Percentiles rank a stretch among this genome's conserved stretches.
Evolutionary conservation across 495 filamentous ascomycete species (phyloP).

Genomic region (Penicillium bialowiezense): DNA sequence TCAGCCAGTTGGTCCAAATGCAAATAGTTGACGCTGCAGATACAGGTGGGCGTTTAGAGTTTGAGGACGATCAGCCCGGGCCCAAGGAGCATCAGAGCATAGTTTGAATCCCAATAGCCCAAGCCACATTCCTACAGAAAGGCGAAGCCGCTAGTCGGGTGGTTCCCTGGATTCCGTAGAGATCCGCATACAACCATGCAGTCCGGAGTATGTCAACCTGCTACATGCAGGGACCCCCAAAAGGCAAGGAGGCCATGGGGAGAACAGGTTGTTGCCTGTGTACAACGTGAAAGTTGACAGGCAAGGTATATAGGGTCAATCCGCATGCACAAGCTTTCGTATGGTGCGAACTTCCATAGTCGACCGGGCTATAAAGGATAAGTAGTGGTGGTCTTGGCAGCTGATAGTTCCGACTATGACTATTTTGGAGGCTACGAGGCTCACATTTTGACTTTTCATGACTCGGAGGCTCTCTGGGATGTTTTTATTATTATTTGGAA

Average conservation of each 20-base stretch:
- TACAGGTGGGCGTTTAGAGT: neutral
- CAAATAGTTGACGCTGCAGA: neutral
- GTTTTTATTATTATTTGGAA: neutral
- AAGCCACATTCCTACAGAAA: conserved; percentile 11
- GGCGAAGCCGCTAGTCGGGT: neutral
- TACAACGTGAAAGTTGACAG: neutral
- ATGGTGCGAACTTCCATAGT: conserved; percentile 1
- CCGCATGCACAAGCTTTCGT: conserved; percentile 1
- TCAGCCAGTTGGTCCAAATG: neutral
- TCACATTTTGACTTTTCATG: neutral
- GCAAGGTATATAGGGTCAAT: conserved; percentile 1
- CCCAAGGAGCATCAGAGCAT: conserved; percentile 8
- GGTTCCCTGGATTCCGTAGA: conserved; percentile 4
- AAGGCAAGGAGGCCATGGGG: conserved; percentile 4
- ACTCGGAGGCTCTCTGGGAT: conserved; percentile 9
- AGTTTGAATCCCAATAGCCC: conserved; percentile 14
- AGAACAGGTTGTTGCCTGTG: neutral
- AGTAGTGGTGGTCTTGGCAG: neutral
- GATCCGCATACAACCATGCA: conserved; percentile 7
- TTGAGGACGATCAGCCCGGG: conserved; percentile 1
- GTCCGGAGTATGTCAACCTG: conserved; percentile 5
- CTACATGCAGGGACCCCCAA: conserved; percentile 7
- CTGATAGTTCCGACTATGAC: neutral
- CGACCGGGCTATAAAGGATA: neutral
- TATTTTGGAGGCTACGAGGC: neutral